Percentiles rank a stretch among this genome's conserved stretches.
Conservation (phyloP, 2,329 filamentous ascomycete genomes). For the Colletotrichum tropicale region DNA sequence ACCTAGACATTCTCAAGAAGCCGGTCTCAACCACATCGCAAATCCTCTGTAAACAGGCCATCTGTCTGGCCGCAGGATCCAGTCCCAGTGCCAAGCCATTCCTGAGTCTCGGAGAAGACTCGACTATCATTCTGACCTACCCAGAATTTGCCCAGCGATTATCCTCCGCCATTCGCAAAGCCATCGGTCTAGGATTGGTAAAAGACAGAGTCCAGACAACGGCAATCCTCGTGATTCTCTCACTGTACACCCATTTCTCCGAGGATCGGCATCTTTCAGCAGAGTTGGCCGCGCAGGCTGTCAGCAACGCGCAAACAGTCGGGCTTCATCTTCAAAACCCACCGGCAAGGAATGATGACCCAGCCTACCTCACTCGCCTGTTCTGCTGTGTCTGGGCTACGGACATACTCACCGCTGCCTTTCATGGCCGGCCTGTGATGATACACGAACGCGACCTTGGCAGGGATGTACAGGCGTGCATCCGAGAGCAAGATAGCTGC, state of each 20-base stretch:
- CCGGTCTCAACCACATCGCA: constrained; percentile 19
- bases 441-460: constrained; percentile 26
- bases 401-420: constrained; percentile 26
- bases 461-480: constrained; percentile 22
- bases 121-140: constrained; percentile 3
- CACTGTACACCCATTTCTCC: constrained; percentile 21
- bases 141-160: constrained; percentile 15
- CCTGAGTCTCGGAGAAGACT: constrained; percentile 13
- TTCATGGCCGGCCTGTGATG: constrained; percentile 26
- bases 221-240: constrained; percentile 37
- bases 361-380: constrained; percentile 20
- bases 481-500: constrained; percentile 22
- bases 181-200: neutral
- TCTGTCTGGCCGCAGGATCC: constrained; percentile 24
- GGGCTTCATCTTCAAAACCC: constrained; percentile 28
- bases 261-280: constrained; percentile 19
- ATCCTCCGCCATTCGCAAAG: constrained; percentile 15
- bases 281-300: constrained; percentile 24
- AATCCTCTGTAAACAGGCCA: constrained; percentile 24
- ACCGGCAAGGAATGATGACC: constrained; percentile 19
- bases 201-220: constrained; percentile 23
- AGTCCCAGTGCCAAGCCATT: constrained; percentile 22
- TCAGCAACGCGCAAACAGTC: constrained; percentile 26
- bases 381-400: constrained; percentile 28
- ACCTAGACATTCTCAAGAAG: constrained; percentile 22